A percentile compares a stretch with the other conserved stretches of the same genome.
phyloP scores from a whole-genome alignment of 495 filamentous ascomycete species.

The Daldinia concentrica region DNA sequence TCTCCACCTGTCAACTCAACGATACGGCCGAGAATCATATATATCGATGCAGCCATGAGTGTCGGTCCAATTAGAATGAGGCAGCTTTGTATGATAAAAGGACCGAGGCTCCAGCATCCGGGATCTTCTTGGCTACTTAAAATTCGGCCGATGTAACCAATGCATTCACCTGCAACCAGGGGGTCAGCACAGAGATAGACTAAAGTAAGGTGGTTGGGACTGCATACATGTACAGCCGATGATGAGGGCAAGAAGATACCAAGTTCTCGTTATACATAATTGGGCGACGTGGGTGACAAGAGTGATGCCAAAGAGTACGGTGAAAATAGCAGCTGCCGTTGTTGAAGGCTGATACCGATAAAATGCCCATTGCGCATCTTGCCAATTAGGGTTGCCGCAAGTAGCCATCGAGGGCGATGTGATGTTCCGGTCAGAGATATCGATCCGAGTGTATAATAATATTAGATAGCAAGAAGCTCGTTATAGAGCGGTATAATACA shows the following conservation, averaged over 20 bases:
- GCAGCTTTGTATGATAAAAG: not conserved
- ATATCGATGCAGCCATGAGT: not conserved
- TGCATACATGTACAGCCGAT: not conserved
- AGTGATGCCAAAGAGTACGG: not conserved
- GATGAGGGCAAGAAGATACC: not conserved
- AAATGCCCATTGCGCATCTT: not conserved
- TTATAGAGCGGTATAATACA: not conserved
- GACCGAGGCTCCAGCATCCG: not conserved
- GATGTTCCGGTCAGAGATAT: not conserved
- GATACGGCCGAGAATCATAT: not conserved
- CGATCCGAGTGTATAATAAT: not conserved
- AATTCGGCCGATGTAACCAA: not conserved
- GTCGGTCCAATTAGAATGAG: not conserved
- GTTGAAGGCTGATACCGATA: not conserved
- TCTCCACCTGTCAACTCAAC: not conserved
- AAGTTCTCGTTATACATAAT: not conserved
- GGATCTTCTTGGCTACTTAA: not conserved
- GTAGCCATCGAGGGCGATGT: not conserved
- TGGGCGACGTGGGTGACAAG: not conserved
- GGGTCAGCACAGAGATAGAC: not conserved
- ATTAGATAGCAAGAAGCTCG: not conserved
- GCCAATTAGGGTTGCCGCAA: not conserved
- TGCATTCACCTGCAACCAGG: not conserved
- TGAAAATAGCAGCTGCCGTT: not conserved
- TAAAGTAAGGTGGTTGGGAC: not conserved